Evolutionary conservation across 768 basidiomycete species (phyloP).

Genomic region (Megacollybia marginata): DNA sequence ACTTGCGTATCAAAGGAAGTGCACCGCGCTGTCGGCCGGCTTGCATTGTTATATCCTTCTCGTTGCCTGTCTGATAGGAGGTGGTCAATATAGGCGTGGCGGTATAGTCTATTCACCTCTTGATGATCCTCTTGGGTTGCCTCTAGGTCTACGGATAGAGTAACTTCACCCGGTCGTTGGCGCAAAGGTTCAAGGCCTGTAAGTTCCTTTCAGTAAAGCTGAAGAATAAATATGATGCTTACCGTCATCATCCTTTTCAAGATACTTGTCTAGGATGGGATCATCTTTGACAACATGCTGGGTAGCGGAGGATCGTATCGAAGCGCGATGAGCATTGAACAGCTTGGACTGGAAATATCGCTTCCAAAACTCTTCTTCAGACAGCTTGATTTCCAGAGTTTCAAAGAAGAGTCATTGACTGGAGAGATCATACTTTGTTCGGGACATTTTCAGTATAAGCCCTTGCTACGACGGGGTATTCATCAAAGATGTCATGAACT

Average conservation of each 20-base stretch:
- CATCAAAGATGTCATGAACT: constrained; percentile 94
- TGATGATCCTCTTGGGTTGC: constrained; percentile 90
- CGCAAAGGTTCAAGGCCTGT: constrained; percentile 75
- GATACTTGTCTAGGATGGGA: constrained; percentile 89
- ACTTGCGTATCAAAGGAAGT: constrained; percentile 89
- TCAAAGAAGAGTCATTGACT: background rate
- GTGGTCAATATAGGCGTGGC: constrained; percentile 1
- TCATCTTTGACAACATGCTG: constrained; percentile 87
- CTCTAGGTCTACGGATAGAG: constrained; percentile 76
- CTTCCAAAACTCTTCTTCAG: constrained; percentile 92
- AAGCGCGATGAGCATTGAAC: constrained; percentile 92
- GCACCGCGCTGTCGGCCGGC: constrained; percentile 84
- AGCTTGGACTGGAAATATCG: constrained; percentile 95
- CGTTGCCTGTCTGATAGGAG: constrained; percentile 70
- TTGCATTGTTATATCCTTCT: constrained; percentile 92
- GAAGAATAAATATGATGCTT: constrained; percentile 11
- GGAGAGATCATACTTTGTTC: constrained; percentile 46
- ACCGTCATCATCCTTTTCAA: constrained; percentile 97
- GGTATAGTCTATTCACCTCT: constrained; percentile 43
- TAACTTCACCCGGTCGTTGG: constrained; percentile 56
- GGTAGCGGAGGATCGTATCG: constrained; percentile 77
- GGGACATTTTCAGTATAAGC: constrained; percentile 94
- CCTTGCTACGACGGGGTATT: constrained; percentile 90
- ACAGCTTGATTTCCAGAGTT: constrained; percentile 43
- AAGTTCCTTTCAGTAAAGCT: background rate